Conservation (phyloP, 106 monocot species). For the Dendrobium catenatum region DNA sequence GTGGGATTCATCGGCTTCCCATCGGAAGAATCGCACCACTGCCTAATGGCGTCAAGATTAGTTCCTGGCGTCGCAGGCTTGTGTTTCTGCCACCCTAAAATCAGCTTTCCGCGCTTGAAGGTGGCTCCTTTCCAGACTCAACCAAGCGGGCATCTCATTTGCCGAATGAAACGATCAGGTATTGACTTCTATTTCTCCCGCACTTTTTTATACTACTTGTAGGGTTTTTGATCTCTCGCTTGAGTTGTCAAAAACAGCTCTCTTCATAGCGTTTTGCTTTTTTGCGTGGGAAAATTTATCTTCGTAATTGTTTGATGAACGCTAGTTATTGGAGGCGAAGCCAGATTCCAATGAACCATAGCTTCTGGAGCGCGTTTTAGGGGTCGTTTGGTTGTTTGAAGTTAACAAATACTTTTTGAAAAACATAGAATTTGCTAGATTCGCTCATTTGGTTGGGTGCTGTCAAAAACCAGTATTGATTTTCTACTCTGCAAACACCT, state of each 20-base stretch:
- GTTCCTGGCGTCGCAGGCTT: not conserved
- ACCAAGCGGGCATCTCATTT: not conserved
- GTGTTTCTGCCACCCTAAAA: not conserved
- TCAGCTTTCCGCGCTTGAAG: not conserved
- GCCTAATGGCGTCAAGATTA: not conserved
- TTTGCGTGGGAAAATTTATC: not conserved
- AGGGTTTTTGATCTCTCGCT: not conserved
- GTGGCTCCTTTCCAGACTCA: not conserved
- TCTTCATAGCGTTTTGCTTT: not conserved
- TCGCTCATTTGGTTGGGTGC: not conserved
- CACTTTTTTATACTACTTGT: not conserved
- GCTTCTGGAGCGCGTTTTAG: not conserved
- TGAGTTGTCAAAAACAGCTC: not conserved
- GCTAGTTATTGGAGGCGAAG: too few species aligned
- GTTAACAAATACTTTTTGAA: not conserved
- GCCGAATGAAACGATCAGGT: constrained; percentile 3
- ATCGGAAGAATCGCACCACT: not conserved
- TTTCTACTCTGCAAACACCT: not conserved
- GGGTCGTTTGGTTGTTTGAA: not conserved
- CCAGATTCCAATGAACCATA: too few species aligned
- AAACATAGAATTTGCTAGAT: not conserved
- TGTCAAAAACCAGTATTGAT: not conserved
- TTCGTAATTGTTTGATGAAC: too few species aligned
- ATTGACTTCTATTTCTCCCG: not conserved
- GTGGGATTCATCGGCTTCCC: not conserved